These are phyloP conservation scores for Penicillium sp. DNA, from an alignment of 2,329 filamentous ascomycete species.

Conservation along the genomic window DNA sequence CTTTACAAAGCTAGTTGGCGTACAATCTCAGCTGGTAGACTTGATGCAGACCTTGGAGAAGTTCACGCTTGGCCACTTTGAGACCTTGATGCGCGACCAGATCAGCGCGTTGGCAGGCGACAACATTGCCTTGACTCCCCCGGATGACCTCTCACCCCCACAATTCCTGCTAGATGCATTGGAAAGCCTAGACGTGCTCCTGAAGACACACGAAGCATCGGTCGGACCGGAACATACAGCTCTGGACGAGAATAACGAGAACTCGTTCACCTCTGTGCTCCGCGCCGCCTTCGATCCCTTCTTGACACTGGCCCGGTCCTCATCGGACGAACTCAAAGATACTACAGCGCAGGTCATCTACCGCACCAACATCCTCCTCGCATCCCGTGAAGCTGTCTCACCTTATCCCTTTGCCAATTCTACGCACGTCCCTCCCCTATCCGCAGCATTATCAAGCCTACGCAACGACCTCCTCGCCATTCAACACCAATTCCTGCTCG, in stretches of 20 bases:
- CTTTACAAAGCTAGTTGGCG: constrained; percentile 73
- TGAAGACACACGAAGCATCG: constrained; percentile 84
- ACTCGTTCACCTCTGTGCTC: constrained; percentile 71
- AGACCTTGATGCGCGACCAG: constrained; percentile 73
- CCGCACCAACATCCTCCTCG: constrained; percentile 47
- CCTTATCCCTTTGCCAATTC: constrained; percentile 59
- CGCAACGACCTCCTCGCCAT: constrained; percentile 57
- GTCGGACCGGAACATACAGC: constrained; percentile 48
- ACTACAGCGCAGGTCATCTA: constrained; percentile 48
- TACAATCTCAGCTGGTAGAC: constrained; percentile 65
- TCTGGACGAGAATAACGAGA: constrained; percentile 55
- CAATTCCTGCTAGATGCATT: constrained; percentile 77
- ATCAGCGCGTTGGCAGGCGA: constrained; percentile 63
- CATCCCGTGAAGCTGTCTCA: constrained; percentile 38
- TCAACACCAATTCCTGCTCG: constrained; percentile 69
- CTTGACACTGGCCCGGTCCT: constrained; percentile 60
- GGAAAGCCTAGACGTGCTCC: constrained; percentile 70
- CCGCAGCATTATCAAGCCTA: constrained; percentile 47
- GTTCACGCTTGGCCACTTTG: constrained; percentile 78
- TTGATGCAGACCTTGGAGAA: constrained; percentile 66
- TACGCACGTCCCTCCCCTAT: constrained; percentile 56
- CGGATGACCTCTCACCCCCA: constrained; percentile 71
- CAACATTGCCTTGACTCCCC: constrained; percentile 64
- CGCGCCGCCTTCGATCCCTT: constrained; percentile 82
- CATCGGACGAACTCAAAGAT: constrained; percentile 42